Percentiles rank a stretch among this genome's conserved stretches.
These are phyloP conservation scores for Sarcomyxa edulis DNA, from an alignment of 768 basidiomycete species.

Conservation along the genomic window DNA sequence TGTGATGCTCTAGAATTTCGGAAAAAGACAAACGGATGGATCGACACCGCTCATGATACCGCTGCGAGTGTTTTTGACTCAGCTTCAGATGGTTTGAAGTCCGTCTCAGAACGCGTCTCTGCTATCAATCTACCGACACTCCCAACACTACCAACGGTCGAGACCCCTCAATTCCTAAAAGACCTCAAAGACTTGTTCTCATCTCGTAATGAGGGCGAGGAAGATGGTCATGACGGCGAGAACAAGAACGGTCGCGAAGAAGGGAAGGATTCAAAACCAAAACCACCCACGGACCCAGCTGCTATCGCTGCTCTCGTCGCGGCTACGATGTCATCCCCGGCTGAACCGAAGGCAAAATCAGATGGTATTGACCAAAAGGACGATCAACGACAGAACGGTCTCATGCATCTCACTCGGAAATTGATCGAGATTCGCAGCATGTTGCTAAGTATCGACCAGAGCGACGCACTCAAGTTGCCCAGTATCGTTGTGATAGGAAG, in stretches of 20 bases:
- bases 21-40: conserved; percentile 63
- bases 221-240: conserved; percentile 24
- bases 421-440: conserved; percentile 95
- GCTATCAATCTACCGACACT: conserved; percentile 51
- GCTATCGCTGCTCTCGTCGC: conserved; percentile 72
- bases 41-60: conserved; percentile 59
- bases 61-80: conserved; percentile 68
- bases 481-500: conserved; percentile 98
- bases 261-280: conserved; percentile 31
- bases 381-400: conserved; percentile 65
- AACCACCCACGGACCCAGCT: conserved; percentile 53
- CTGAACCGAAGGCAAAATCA: conserved; percentile 43
- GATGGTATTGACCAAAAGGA: conserved; percentile 23
- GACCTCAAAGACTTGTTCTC: conserved; percentile 42
- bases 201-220: conserved; percentile 15
- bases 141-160: conserved; percentile 48
- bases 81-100: conserved; percentile 64
- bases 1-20: conserved; percentile 70
- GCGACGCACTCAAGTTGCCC: conserved; percentile 88
- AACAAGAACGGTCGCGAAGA: conserved; percentile 24
- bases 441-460: conserved; percentile 94
- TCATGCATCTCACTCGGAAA: conserved; percentile 91
- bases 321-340: conserved; percentile 74
- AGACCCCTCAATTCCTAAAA: conserved; percentile 65
- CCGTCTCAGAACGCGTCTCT: conserved; percentile 53